Evolutionary conservation across 169 alveolate species (phyloP), one percentile per base, ranked within the genome.

Genomic region (Cryptosporidium parvum): DNA sequence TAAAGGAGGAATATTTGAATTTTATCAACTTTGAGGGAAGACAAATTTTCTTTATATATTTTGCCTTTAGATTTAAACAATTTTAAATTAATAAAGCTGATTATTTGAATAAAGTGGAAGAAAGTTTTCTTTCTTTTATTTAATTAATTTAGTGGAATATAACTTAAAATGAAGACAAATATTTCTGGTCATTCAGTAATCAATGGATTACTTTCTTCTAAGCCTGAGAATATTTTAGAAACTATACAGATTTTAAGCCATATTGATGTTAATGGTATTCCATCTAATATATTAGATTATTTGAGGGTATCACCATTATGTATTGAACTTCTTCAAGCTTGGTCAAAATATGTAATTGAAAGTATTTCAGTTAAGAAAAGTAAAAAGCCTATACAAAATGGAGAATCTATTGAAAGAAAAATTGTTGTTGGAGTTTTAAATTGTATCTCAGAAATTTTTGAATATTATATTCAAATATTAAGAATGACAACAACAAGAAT

Each of bases 311-410:
- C 89, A 0, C 89, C 89, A 3, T 62, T 44, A 61, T 80, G 89
- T 80, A 10, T 26, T 18, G 89, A 80, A 0, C 56, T 80, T 29
- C 70, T 80, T 12, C 73, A 80, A 10, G 70, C 33, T 26, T 80
- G 89, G 89, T 80, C 89, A 39, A 80, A 33, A 44, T 44, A 62
- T 39, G 26, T 80, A 12, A 4, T 35, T 16, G 89, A 80, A 44
- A 80, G 75, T 62, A 80, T 67, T 26, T 45, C 89, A 16, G 56
- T 31, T 10, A 65, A 29, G 8, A 80, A 80, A 23, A 80, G 62
- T 12, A 80, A 44, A 21, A 65, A 48, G 0, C 6, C 1, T 21
- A n/a, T n/a, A 39, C 26, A 52, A 18, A 37, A 75, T 35, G 72
- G 52, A 16, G 89, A 80, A 29, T 37, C 80, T 39, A 45, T 16